phyloP scores from a whole-genome alignment of 192 early-diverging fungal species.

The Funneliformis mosseae region DNA sequence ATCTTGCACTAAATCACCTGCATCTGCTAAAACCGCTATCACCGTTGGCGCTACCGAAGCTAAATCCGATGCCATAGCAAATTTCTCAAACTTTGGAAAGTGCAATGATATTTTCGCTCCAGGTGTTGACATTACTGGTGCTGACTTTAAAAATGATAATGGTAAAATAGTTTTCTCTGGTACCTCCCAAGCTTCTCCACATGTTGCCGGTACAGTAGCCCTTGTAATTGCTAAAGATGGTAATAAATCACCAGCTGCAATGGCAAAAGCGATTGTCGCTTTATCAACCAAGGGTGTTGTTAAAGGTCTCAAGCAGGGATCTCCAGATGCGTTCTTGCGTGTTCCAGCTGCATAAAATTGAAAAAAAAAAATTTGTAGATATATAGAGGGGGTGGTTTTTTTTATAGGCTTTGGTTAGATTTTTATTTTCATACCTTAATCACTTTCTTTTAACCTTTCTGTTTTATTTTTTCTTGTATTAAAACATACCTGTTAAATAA shows the following conservation, averaged over 20 bases:
- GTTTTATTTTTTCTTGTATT: no score
- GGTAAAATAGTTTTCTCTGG: conserved; percentile 85
- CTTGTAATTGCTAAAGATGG: conserved; percentile 21
- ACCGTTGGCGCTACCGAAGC: conserved; percentile 84
- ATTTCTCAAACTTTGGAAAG: conserved; percentile 83
- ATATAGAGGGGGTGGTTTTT: no score
- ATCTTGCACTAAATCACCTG: conserved; percentile 67
- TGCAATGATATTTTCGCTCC: conserved; percentile 97
- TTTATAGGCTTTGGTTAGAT: no score
- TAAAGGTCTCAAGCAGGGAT: background rate
- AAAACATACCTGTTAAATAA: no score
- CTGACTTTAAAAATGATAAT: conserved; percentile 63
- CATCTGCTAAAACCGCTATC: conserved; percentile 54
- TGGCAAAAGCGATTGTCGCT: background rate
- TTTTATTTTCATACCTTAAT: no score
- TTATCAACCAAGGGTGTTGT: conserved; percentile 1
- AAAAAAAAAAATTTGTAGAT: no score
- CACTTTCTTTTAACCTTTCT: no score
- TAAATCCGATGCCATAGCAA: conserved; percentile 69
- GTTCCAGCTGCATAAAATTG: background rate
- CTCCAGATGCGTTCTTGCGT: background rate
- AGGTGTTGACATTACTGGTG: conserved; percentile 60
- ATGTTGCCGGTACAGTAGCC: conserved; percentile 84
- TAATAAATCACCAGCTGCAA: background rate
- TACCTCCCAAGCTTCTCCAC: conserved; percentile 89